These are phyloP conservation scores for Xylaria flabelliformis DNA, from an alignment of 495 filamentous ascomycete species.

Conservation along the genomic window DNA sequence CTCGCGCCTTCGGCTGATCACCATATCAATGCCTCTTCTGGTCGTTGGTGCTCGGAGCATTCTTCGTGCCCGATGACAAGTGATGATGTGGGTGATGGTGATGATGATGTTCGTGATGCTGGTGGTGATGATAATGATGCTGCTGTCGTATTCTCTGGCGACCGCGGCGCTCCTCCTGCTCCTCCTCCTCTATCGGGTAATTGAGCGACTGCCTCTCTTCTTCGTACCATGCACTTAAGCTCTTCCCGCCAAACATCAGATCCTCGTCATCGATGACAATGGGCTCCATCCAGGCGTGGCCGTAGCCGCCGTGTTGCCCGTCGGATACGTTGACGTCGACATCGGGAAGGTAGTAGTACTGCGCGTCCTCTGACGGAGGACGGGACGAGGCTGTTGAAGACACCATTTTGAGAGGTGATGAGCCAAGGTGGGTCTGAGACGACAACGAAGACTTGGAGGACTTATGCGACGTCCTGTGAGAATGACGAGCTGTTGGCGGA, in stretches of 20 bases:
- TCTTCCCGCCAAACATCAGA: constrained; percentile 63
- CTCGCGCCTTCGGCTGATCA: not conserved
- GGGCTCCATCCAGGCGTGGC: constrained; percentile 55
- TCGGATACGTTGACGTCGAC: constrained; percentile 43
- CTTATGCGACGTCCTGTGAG: constrained; percentile 30
- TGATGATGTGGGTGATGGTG: constrained; percentile 38
- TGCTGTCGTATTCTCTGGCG: constrained; percentile 48
- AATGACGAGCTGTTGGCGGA: constrained; percentile 18
- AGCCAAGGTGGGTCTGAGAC: constrained; percentile 29
- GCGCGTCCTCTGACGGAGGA: constrained; percentile 30
- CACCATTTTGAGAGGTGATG: constrained; percentile 45
- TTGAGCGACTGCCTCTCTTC: constrained; percentile 53
- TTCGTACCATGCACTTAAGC: constrained; percentile 61
- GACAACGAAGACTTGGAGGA: constrained; percentile 26
- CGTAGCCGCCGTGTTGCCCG: constrained; percentile 40
- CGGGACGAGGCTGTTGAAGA: constrained; percentile 36
- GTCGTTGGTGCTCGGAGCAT: constrained; percentile 28
- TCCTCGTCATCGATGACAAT: constrained; percentile 64
- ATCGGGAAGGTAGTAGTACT: constrained; percentile 51
- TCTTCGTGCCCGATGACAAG: constrained; percentile 27
- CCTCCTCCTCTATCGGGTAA: constrained; percentile 49
- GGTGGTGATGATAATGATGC: constrained; percentile 34
- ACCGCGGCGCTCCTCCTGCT: constrained; percentile 46
- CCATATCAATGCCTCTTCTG: constrained; percentile 34
- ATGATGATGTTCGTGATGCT: constrained; percentile 33